Base-by-base conservation (phyloP, 768 basidiomycete species). In the Boletus speciosus region DNA sequence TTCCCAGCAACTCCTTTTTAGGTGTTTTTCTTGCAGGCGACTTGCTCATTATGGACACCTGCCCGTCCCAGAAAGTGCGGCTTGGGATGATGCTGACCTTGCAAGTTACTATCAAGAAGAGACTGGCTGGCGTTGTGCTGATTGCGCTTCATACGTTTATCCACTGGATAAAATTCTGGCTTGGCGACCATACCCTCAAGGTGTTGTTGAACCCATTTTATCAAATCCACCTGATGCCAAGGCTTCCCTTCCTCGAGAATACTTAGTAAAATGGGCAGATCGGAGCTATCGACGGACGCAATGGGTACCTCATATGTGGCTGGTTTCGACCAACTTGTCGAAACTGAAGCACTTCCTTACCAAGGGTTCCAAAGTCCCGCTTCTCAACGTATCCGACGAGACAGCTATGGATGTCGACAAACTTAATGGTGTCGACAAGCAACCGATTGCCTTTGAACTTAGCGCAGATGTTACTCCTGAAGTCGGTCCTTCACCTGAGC, bases 251-350 rank as follows among this genome's bases (percentile, higher is more conserved):
- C 91, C 90, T n/a, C 75, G 95, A 41, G 92, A 96, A 69, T 98
- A 98, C 67, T 82, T 98, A 12, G 83, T 98, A 51, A 98, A 98
- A 68, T 98, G 93, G 93, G 69, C 70, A 9, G 83, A 78, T 38
- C 74, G 87, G 42, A 90, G 93, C 59, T 98, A 90, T 69, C 76
- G 88, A 49, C 81, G 87, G 40, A 73, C 81, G 11, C 80, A 88
- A 67, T 98, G 94, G 94, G 93, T 97, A 2, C 88, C 93, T 31
- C 94, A 98, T 62, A 84, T 88, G 76, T 98, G 93, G 93, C 75
- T 97, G 2, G 74, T 84, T 31, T 81, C 86, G 10, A 84, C 81
- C n/a, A 76, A 82, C 48, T 66, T 72, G n/a, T 64, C 69, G 11
- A 90, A 86, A 65, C 72, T 97, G 54, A 88, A 86, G 60, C 81